Base-by-base conservation (phyloP, 345 rosid species). In the Carallia pectinifolia region DNA sequence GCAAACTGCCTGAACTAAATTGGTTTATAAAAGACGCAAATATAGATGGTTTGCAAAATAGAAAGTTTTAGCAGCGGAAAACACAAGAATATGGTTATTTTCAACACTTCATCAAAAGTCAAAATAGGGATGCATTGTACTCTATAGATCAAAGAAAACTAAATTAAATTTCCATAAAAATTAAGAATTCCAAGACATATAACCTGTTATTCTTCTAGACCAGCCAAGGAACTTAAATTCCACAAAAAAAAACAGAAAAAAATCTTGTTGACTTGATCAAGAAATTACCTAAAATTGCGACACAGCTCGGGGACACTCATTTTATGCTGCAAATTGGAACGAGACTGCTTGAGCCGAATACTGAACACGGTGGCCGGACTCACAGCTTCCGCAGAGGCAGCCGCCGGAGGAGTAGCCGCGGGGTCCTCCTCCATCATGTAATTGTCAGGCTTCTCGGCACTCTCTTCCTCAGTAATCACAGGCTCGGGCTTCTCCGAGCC, bases 281-380 rank as follows among this genome's bases (percentile, higher is more conserved):
- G 61, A 4, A 48, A 48, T 47, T 50, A 94, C 97, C 97, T 91
- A 71, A 91, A 94, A 79, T 91, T 91, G 73, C 97, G 92, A 74
- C 97, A 91, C 64, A 91, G 65, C 34, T 91, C 97, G 39, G 97
- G 97, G 39, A 91, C 93, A 31, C 93, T 89, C 97, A 91, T 91
- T 80, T 91, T 95, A 67, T 91, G 87, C 80, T 74, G 84, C 85
- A 95, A 77, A 76, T 89, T 87, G 65, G 97, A 90, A 66, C 87
- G 76, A 39, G 97, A 97, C 69, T 95, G 99, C 69, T 84, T 95
- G 40, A 95, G 95, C 75, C 92, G 78, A 48, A 95, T 90, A 60
- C 90, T 84, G 75, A 91, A 95, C 44, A 95, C 97, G 4, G 96
- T 90, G 60, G 97, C 96, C 0, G 97, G 97, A 75, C 80, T 82